Percentiles rank a stretch among this genome's conserved stretches.
Conservation (phyloP, 202 grass and related monocot genomes). For the Dendrocalamus latiflorus region DNA sequence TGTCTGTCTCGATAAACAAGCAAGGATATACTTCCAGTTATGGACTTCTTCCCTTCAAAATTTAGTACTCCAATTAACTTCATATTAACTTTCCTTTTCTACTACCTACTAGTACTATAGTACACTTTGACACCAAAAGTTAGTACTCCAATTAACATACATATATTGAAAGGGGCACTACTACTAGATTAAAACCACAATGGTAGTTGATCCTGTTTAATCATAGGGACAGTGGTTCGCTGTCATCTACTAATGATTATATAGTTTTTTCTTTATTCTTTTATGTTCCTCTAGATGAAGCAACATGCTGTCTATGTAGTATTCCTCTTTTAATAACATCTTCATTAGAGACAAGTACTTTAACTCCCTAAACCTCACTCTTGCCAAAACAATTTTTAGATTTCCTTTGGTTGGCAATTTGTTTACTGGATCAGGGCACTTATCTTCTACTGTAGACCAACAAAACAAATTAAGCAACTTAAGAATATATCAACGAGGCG, state of each 20-base stretch:
- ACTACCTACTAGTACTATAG: too few relatives aligned
- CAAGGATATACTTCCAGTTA: too few relatives aligned
- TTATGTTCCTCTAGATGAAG: conserved; percentile 10
- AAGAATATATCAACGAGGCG: background rate
- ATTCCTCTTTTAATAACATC: background rate
- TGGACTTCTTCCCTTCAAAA: background rate
- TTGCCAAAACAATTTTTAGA: background rate
- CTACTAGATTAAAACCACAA: background rate
- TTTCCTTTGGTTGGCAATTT: background rate
- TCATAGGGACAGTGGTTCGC: too few relatives aligned
- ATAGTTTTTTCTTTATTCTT: conserved; percentile 1
- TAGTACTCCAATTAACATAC: too few relatives aligned
- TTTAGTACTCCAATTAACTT: background rate
- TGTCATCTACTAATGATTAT: conserved; percentile 33
- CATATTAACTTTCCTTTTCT: too few relatives aligned
- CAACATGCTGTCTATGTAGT: background rate
- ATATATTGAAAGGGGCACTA: background rate
- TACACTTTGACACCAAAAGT: too few relatives aligned
- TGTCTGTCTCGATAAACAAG: too few relatives aligned
- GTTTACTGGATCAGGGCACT: background rate
- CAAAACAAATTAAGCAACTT: background rate
- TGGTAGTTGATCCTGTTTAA: background rate
- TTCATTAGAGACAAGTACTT: background rate
- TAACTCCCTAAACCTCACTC: background rate
- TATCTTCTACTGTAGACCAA: background rate